Evolutionary conservation across 1,284 basidiomycete species (phyloP), one percentile per base, ranked within the genome.

Genomic region (Leccinum pallidistipes): DNA sequence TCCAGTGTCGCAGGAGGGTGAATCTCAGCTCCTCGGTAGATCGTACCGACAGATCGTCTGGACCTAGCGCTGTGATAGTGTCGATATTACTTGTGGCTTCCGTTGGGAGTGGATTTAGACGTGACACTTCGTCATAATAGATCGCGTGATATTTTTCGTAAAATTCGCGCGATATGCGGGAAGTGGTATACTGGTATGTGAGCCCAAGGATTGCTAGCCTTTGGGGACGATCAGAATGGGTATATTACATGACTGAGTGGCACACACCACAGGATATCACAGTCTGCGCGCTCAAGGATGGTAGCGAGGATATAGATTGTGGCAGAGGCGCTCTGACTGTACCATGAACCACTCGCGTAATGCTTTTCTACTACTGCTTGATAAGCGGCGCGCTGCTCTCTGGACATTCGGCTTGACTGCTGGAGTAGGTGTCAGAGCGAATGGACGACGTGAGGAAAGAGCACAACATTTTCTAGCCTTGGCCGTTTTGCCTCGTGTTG

Each of bases 1-100:
- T 97, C 97, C 97, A 99, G 77, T 99, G 97, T 57, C 97, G 84
- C 75, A 97, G 97, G 55, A 99, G 82, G 76, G 91, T 95, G 75
- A 99, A 99, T 11, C 97, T 84, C 58, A 97, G 80, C 73, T 98
- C 95, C 56, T 95, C 93, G 36, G 86, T 88, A 40, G 86, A 81
- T 38, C 92, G 84, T 60, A 98, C 87, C 34, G 87, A 87, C 59
- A 84, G 80, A 73, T 98, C 94, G 67, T 97, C 95, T 11, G 90
- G 86, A 63, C 83, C 84, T 43, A 86, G 76, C 0, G 85, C 81
- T 53, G 78, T 81, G 62, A 83, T 77, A 27, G 82, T 80, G 62
- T 82, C 77, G 56, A 75, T 74, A 55, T 72, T 74, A 16, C 61
- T 69, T 45, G 70, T 70, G n/a, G 72, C 67, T 29, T 76, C 76